Evolutionary conservation across 2,329 filamentous ascomycete species (phyloP), one percentile per base, ranked within the genome.

Genomic region (Waltergamsia citrina): DNA sequence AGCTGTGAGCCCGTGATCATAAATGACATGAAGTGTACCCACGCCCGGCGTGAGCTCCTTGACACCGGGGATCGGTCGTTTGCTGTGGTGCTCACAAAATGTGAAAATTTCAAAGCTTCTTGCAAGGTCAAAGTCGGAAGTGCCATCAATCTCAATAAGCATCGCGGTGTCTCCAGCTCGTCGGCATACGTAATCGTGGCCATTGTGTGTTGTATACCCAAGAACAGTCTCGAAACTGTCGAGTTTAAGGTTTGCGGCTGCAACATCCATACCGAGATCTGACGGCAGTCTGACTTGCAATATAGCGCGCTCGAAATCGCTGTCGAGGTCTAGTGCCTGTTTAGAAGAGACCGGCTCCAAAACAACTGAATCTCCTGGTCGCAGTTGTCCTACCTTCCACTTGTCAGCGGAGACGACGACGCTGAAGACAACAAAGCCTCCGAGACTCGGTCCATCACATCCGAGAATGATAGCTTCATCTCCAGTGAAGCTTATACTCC

Each of bases 401-500:
- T 63, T 44, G 21, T 63, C 59, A 1, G 53, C 53, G 10, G 52
- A 50, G 5, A 51, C 51, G 5, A 65, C 50, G 0, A 56, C 53
- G 15, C 51, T 58, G 18, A 57, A 56, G 1, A 58, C 55, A 3
- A 63, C 48, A 16, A 65, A 62, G 0, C 60, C 60, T 12, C 60
- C 60, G 0, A 64, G 51, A 22, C 57, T 59, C 0, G 62, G 62
- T 0, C 58, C 59, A 38, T 65, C 61, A 6, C 48, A 50, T 0
- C 53, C 45, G 6, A 64, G 42, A 3, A 64, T 48, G 3, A 63
- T 57, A 3, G 57, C 51, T 21, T 59, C 56, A 20, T 64, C 60
- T 0, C 60, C 61, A 0, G 59, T 63, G 37, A 60, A 65, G 43
- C 56, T 65, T 5, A 64, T 47, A 20, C 58, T 57, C 2, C 62